phyloP scores from a whole-genome alignment of 768 basidiomycete species.

The Mycena leptocephala region DNA sequence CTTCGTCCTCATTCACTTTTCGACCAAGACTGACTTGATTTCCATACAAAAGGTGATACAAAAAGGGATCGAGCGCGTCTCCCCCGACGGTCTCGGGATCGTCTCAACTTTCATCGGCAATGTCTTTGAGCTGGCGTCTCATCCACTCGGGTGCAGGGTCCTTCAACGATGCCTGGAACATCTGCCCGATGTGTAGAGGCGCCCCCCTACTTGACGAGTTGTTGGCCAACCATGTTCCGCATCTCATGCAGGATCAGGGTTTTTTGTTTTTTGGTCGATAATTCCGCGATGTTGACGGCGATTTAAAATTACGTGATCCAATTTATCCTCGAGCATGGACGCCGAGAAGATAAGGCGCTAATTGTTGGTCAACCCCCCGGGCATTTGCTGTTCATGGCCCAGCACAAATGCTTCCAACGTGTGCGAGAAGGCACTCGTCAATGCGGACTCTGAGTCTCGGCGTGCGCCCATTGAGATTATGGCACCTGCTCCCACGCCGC shows the following conservation, averaged over 20 bases:
- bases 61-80: constrained; percentile 88
- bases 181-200: constrained; percentile 77
- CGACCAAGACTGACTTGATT: constrained; percentile 8
- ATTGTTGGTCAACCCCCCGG: constrained; percentile 83
- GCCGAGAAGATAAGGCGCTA: constrained; percentile 74
- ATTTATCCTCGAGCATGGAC: constrained; percentile 90
- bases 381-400: constrained; percentile 84
- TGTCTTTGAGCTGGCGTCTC: constrained; percentile 86
- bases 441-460: constrained; percentile 76
- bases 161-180: constrained; percentile 94
- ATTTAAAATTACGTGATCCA: constrained; percentile 94
- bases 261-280: constrained; percentile 23
- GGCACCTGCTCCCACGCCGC: constrained; percentile 62
- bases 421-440: constrained; percentile 89
- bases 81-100: constrained; percentile 83
- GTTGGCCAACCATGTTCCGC: constrained; percentile 72
- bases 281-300: constrained; percentile 18
- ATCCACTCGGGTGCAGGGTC: constrained; percentile 96
- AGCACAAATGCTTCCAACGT: constrained; percentile 98
- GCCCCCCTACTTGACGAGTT: constrained; percentile 88
- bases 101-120: constrained; percentile 83
- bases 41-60: constrained; percentile 77
- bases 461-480: constrained; percentile 86
- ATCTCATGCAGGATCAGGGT: constrained; percentile 89
- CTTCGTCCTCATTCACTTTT: constrained; percentile 39